Evolutionary conservation across 2,329 filamentous ascomycete genomes (phyloP).

Genomic region (Metarhizium guizhouense): DNA sequence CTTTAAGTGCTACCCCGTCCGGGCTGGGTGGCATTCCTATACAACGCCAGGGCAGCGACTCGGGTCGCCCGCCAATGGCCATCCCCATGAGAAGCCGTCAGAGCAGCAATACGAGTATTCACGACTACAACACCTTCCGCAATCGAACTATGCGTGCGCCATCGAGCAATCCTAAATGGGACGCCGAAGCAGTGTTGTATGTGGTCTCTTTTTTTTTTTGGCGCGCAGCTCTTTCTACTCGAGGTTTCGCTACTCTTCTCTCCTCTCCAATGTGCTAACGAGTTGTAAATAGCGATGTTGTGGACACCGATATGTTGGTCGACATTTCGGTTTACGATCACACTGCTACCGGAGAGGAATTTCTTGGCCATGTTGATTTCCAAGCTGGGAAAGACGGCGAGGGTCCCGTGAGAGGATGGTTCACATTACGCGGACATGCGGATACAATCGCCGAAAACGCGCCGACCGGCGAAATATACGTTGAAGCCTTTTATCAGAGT

Average conservation of each 20-base stretch:
- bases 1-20: conserved; percentile 36
- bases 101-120: conserved; percentile 85
- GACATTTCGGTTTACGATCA: conserved; percentile 92
- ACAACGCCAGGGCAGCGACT: conserved; percentile 68
- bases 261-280: conserved; percentile 5
- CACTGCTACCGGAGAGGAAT: conserved; percentile 70
- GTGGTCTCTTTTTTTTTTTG: conserved; percentile 20
- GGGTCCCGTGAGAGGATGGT: conserved; percentile 75
- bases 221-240: neutral
- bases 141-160: conserved; percentile 47
- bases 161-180: conserved; percentile 85
- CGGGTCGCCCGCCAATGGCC: conserved; percentile 72
- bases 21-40: conserved; percentile 49
- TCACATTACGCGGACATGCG: conserved; percentile 64
- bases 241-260: neutral
- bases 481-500: conserved; percentile 78
- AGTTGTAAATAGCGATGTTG: conserved; percentile 66
- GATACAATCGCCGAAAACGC: conserved; percentile 64
- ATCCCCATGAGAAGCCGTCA: conserved; percentile 97
- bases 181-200: conserved; percentile 91
- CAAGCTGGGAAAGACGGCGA: conserved; percentile 58
- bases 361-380: conserved; percentile 83
- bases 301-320: conserved; percentile 81
- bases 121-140: conserved; percentile 52
- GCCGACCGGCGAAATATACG: conserved; percentile 78